Conservation (phyloP, 441 rosid genomes). For the Populus hybrid region DNA sequence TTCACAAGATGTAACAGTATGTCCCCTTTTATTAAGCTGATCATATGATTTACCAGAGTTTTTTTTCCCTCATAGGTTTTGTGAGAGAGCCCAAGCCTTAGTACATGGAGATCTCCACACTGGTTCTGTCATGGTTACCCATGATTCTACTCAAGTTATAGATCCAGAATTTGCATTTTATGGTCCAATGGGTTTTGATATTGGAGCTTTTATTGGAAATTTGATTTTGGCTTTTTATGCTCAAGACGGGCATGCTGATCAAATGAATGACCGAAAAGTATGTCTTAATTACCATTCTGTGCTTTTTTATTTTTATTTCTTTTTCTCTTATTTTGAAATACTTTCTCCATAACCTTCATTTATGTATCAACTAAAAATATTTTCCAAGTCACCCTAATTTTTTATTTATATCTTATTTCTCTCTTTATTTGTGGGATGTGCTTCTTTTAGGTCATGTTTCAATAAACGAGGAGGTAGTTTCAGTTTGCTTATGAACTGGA, state of each 20-base stretch:
- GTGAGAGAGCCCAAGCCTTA: constrained; percentile 87
- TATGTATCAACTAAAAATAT: neutral
- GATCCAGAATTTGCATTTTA: constrained; percentile 89
- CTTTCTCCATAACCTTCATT: neutral
- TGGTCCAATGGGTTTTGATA: constrained; percentile 87
- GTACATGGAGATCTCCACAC: constrained; percentile 97
- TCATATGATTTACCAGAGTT: constrained; percentile 5
- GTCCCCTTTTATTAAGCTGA: neutral
- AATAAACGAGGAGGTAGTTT: too few species aligned
- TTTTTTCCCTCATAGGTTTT: constrained; percentile 52
- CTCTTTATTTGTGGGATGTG: too few species aligned
- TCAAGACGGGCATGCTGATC: constrained; percentile 77
- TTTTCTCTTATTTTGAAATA: neutral
- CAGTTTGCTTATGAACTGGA: neutral
- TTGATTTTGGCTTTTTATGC: constrained; percentile 81
- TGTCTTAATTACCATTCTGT: neutral
- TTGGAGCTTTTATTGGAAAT: constrained; percentile 88
- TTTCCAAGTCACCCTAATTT: neutral
- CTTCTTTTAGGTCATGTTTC: too few species aligned
- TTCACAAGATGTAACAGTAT: neutral
- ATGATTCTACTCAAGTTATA: constrained; percentile 76
- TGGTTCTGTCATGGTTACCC: constrained; percentile 85
- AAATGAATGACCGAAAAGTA: constrained; percentile 66
- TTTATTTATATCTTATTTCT: too few species aligned
- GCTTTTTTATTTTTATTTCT: neutral